Base-by-base conservation (phyloP, 805 yeast genomes). In the Myxozyma neglecta region DNA sequence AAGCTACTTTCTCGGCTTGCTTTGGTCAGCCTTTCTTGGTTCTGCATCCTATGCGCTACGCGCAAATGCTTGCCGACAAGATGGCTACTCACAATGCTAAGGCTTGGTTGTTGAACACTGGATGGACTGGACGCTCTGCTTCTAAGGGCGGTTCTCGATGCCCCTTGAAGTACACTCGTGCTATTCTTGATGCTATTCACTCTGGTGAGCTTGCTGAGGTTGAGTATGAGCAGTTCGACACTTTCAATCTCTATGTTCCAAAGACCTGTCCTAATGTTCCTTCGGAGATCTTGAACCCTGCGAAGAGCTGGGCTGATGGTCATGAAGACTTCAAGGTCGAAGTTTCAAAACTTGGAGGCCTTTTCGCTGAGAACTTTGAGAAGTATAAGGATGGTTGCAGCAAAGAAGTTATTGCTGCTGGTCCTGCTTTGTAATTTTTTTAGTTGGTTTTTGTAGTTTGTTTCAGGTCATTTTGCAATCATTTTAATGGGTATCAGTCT, bases 1-100 rank as follows among this genome's bases (percentile, higher is more conserved):
- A 89, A 78, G 97, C 97, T 60, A 90, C 97, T 18, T 93, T 93
- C 85, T 89, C 97, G 65, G 97, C 99, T 57, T 93, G 99, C 82
- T 93, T 92, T 77, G 99, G 98, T 74, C 98, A 93, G 82, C 99
- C 99, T 68, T 93, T 93, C 88, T 82, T 93, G 79, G 97, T 93
- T 40, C 82, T 93, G 77, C 99, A 93, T 79, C 99, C 99, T 77
- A 93, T 93, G 92, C 88, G 87, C 77, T 93, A 93, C 78, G 98
- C 98, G 50, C 89, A 90, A 78, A 96, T 93, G 86, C 84, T 93
- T 72, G 87, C 96, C 59, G 93, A 90, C 76, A 93, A 92, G 84
- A 94, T 93, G 82, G 78, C 88, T 59, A 75, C 88, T 75, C 94
- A 92, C 81, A 86, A 86, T 70, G 91, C 97, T 56, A 84, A 85